Evolutionary conservation across 495 filamentous ascomycete genomes (phyloP), one percentile per base, ranked within the genome.

Genomic region (Hypomontagnella submonticulosa): DNA sequence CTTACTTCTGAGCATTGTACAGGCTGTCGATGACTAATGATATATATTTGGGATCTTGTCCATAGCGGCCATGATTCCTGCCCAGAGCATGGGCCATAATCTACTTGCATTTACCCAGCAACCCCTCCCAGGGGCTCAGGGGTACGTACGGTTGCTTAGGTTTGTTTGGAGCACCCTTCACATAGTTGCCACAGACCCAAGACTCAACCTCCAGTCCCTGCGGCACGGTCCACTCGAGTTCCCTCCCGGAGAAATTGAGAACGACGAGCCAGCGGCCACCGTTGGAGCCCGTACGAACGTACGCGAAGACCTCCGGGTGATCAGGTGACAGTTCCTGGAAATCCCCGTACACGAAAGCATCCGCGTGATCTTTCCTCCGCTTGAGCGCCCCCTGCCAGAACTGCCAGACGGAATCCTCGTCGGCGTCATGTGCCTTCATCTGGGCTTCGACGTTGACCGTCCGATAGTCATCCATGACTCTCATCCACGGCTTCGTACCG

Each of bases 281-380:
- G 11, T 61, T 34, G 4, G n/a, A 40, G 23, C 63, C 71, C 12
- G 63, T 70, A 33, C 73, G 69, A 32, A 63, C 30, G 42, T 76
- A 76, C 7, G 71, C 58, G 38, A 64, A 76, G 7, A 75, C 61
- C 9, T 68, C 63, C 0, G 67, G 57, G 9, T 77, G 60, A 0
- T 76, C 68, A 0, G 61, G 57, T 0, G 48, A 47, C 5, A 79
- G 18, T 4, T 67, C 65, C 56, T 56, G 82, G 63, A 86, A 91
- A 49, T 79, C 69, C 0, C 88, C 89, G 68, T 90, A 87, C 1
- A 90, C 82, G 46, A 89, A 87, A 10, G 85, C 66, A 37, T 86
- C 83, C 1, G 78, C 75, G 56, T 83, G 70, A 48, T 82, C 62
- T 66, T 83, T 84, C 4, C 85, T 75, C n/a, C 80, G 48, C 9